Evolutionary conservation across 805 yeast species (phyloP).

Genomic region (Candida oleophila): DNA sequence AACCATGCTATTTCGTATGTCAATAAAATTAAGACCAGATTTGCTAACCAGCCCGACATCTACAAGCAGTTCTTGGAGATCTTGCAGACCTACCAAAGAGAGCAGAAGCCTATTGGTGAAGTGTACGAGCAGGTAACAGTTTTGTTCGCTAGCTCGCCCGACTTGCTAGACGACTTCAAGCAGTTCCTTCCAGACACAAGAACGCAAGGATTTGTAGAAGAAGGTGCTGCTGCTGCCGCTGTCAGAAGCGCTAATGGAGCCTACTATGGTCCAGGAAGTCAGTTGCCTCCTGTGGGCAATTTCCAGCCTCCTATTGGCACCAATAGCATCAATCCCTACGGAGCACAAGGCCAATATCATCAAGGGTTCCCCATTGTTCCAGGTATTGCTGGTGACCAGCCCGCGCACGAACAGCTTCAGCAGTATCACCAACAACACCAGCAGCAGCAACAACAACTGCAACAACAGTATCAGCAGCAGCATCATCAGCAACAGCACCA

Average conservation of each 20-base stretch:
- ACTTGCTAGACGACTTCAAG: constrained; percentile 88
- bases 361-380: constrained; percentile 11
- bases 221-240: constrained; percentile 2
- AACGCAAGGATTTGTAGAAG: constrained; percentile 26
- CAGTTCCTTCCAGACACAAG: constrained; percentile 88
- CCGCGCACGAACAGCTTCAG: constrained; percentile 8
- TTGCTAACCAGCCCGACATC: constrained; percentile 90
- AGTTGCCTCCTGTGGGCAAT: constrained; percentile 86
- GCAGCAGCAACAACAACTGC: constrained; percentile 11
- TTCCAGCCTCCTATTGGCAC: constrained; percentile 65
- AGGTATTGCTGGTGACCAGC: constrained; percentile 9
- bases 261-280: constrained; percentile 38
- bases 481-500: constrained; percentile 1
- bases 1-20: constrained; percentile 96
- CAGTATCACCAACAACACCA: constrained; percentile 13
- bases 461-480: constrained; percentile 14
- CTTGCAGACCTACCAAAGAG: constrained; percentile 93
- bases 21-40: constrained; percentile 91
- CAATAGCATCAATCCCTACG: constrained; percentile 24
- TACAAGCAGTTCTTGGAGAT: constrained; percentile 94
- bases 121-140: constrained; percentile 92
- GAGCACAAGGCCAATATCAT: constrained; percentile 18
- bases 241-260: constrained; percentile 14
- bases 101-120: constrained; percentile 91
- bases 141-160: constrained; percentile 90